These are phyloP conservation scores for Aspergillus kassunensis DNA, from an alignment of 495 filamentous ascomycete genomes.

Conservation along the genomic window DNA sequence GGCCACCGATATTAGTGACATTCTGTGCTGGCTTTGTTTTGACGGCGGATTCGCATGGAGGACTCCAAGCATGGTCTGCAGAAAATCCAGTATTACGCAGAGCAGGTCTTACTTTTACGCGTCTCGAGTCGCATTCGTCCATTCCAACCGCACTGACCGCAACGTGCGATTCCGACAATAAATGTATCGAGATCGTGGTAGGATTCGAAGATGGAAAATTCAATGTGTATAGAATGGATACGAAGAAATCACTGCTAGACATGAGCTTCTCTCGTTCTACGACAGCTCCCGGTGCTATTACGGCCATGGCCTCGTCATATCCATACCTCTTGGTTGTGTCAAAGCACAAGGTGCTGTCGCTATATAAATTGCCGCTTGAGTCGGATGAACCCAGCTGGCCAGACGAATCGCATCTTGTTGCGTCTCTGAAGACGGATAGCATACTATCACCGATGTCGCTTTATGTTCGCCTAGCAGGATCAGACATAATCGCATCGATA, in stretches of 20 bases:
- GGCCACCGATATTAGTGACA: constrained; percentile 62
- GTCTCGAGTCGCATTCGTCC: constrained; percentile 10
- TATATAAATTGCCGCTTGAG: constrained; percentile 58
- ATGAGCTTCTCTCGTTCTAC: constrained; percentile 51
- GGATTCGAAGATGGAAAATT: constrained; percentile 79
- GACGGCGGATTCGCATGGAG: constrained; percentile 65
- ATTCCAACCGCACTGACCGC: constrained; percentile 67
- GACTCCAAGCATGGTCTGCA: constrained; percentile 75
- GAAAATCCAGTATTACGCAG: constrained; percentile 46
- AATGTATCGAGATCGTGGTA: constrained; percentile 48
- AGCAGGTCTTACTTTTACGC: constrained; percentile 23
- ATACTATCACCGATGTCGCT: constrained; percentile 75
- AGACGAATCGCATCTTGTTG: constrained; percentile 56
- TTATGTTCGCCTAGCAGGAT: constrained; percentile 60
- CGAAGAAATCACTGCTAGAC: constrained; percentile 35
- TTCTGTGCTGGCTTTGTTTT: constrained; percentile 72
- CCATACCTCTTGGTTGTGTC: constrained; percentile 81
- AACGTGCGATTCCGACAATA: constrained; percentile 37
- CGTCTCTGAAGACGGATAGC: constrained; percentile 78
- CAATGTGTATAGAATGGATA: constrained; percentile 59
- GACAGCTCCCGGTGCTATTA: constrained; percentile 60
- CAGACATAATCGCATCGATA: constrained; percentile 69
- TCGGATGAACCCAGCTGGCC: constrained; percentile 6
- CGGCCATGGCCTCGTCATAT: constrained; percentile 66
- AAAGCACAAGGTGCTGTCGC: constrained; percentile 61